Conservation (phyloP, 2,329 filamentous ascomycete genomes). For the Metarhizium brunneum region DNA sequence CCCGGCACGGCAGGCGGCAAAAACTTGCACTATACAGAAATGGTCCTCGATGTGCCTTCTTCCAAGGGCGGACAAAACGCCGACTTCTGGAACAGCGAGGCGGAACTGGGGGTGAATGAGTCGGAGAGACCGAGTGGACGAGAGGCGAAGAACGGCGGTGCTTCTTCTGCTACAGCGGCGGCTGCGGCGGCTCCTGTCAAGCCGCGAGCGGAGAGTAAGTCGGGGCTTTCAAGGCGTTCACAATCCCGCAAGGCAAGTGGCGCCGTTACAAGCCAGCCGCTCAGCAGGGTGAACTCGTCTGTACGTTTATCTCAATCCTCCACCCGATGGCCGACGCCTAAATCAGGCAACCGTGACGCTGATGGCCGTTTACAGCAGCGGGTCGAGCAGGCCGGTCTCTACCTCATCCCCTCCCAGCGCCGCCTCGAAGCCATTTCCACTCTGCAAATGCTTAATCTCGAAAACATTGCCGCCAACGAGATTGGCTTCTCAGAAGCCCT, state of each 20-base stretch:
- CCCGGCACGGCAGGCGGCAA: constrained; percentile 72
- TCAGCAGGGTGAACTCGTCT: constrained; percentile 39
- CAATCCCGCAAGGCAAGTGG: constrained; percentile 49
- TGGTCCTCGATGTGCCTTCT: constrained; percentile 63
- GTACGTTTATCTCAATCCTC: constrained; percentile 26
- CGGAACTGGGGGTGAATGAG: constrained; percentile 47
- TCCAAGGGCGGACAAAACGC: constrained; percentile 28
- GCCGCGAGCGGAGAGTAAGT: constrained; percentile 44
- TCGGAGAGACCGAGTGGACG: constrained; percentile 38
- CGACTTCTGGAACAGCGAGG: constrained; percentile 67
- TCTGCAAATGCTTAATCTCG: constrained; percentile 83
- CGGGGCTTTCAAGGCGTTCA: constrained; percentile 36
- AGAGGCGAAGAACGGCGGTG: constrained; percentile 39
- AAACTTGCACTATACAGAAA: constrained; percentile 86
- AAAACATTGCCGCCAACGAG: constrained; percentile 82
- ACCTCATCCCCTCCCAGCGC: constrained; percentile 44
- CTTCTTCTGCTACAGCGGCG: neutral
- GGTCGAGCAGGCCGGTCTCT: constrained; percentile 36
- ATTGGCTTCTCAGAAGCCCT: constrained; percentile 81
- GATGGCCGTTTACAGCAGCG: constrained; percentile 24
- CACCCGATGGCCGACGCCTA: constrained; percentile 19
- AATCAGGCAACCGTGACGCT: constrained; percentile 22
- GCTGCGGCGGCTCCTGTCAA: neutral
- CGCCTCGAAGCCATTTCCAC: constrained; percentile 57
- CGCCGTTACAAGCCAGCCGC: constrained; percentile 27